Base-by-base conservation (phyloP, 805 yeast genomes). In the Brettanomyces bruxellensis region DNA sequence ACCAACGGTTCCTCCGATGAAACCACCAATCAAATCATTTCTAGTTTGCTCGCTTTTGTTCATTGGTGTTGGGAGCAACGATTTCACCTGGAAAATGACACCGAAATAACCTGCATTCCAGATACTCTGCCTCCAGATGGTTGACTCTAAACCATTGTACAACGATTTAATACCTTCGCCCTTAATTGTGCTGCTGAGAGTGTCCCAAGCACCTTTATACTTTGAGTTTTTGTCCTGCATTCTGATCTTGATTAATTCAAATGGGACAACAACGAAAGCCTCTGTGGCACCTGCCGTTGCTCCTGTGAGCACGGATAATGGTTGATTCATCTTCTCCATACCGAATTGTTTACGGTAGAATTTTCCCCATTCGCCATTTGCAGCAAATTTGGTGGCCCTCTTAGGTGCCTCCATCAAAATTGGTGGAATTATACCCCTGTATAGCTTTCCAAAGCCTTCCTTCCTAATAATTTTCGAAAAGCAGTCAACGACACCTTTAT, bases 51-150 rank as follows among this genome's bases (percentile, higher is more conserved):
- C 85, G 40, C 84, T 68, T 34, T 83, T 70, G 48, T 72, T 75
- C 51, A 78, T 75, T 40, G 96, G 86, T 64, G 75, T 71, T 56
- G 98, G 98, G 69, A 93, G 72, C 51, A 87, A 55, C 6, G 71
- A 58, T 66, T 95, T 79, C 47, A 88, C 82, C 70, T 88, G 95
- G 79, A 81, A 86, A 57, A 93, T 93, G 56, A 85, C 78, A 53
- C 99, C 99, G 64, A 93, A 93, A 71, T 93, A 93, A 49, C 98
- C 98, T 41, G 96, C 96, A 69, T 93, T 93, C 99, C 99, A 93
- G 49, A 79, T 71, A 49, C 87, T 78, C 65, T 93, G 98, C 76
- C 99, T 86, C 95, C 96, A 93, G 61, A 93, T 68, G 8, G 99
- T 93, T 25, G 97, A 89, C 71, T 93, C 99, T 55, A 93, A 72